Evolutionary conservation across 2,329 filamentous ascomycete genomes (phyloP).

Genomic region (Chalaropsis ovoidea): DNA sequence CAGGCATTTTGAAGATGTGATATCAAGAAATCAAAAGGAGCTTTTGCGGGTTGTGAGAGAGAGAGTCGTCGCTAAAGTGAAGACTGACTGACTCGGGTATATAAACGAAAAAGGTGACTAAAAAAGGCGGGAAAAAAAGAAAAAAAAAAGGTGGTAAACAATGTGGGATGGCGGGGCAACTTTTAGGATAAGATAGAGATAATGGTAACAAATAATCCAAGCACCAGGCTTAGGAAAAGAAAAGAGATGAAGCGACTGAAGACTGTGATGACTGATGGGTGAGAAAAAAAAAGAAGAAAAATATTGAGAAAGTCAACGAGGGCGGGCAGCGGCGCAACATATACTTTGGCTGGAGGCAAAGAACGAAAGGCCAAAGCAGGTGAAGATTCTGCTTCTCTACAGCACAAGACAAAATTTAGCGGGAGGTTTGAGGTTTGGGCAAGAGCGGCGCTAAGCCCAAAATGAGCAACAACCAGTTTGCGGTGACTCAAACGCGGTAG

Average conservation of each 20-base stretch:
- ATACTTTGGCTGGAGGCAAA: neutral
- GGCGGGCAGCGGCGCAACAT: neutral
- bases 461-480: neutral
- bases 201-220: constrained; percentile 1
- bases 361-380: neutral
- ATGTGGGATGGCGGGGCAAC: constrained; percentile 21
- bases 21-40: constrained; percentile 12
- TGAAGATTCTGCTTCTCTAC: neutral
- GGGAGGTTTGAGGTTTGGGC: constrained; percentile 1
- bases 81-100: neutral
- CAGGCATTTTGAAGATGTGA: constrained; percentile 30
- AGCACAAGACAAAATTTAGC: neutral
- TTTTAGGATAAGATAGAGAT: constrained; percentile 22
- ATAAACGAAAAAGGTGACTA: neutral
- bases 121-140: neutral
- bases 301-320: neutral
- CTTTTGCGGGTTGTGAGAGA: neutral
- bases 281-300: neutral
- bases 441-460: neutral
- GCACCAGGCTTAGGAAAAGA: constrained; percentile 3
- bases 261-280: neutral
- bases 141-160: constrained; percentile 24
- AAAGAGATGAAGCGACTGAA: neutral
- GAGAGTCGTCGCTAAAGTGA: neutral
- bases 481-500: constrained; percentile 6